phyloP scores from a whole-genome alignment of 257 asterid genomes.

The Lantana camara region DNA sequence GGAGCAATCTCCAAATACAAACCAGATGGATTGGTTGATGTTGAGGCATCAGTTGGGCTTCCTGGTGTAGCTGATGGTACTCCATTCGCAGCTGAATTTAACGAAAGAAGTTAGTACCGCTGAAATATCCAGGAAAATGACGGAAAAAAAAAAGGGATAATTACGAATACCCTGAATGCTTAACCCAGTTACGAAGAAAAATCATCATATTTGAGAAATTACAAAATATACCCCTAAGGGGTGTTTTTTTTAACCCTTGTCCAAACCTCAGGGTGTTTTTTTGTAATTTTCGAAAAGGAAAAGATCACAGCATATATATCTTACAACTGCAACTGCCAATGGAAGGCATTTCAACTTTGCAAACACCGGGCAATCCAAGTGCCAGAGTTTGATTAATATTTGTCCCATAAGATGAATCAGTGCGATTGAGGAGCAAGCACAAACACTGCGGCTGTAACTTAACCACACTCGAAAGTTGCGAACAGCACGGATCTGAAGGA shows the following conservation, averaged over 20 bases:
- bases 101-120: not conserved
- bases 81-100: conserved; percentile 36
- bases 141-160: too few species aligned
- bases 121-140: too few species aligned
- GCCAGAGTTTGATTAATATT: conserved; percentile 55
- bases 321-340: conserved; percentile 50
- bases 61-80: conserved; percentile 39
- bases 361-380: conserved; percentile 48
- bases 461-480: conserved; percentile 46
- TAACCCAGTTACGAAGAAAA: too few species aligned
- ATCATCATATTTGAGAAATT: too few species aligned
- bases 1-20: too few species aligned
- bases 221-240: too few species aligned
- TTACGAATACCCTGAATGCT: too few species aligned
- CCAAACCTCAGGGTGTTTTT: too few species aligned
- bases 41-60: conserved; percentile 35
- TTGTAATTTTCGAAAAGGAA: too few species aligned
- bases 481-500: conserved; percentile 58
- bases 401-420: conserved; percentile 41
- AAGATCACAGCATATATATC: too few species aligned
- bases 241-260: too few species aligned
- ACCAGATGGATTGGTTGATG: conserved; percentile 29
- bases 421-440: conserved; percentile 43
- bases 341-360: conserved; percentile 63
- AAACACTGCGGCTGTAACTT: conserved; percentile 56